Conservation (phyloP, 2,329 filamentous ascomycete species). For the Curvularia eragrostidis region DNA sequence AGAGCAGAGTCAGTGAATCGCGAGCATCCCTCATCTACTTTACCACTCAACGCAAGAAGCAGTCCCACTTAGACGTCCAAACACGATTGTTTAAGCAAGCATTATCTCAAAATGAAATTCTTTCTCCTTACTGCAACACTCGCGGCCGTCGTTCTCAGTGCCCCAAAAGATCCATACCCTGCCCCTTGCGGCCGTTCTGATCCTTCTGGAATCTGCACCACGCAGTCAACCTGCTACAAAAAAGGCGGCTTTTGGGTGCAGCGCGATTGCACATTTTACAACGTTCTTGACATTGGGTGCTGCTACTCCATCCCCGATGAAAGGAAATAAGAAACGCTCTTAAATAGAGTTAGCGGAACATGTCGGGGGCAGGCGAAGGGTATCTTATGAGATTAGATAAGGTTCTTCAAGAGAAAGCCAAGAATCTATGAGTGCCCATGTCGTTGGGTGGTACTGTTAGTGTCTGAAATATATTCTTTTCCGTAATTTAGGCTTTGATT, state of each 20-base stretch:
- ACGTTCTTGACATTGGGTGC: constrained; percentile 40
- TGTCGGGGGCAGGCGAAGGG: not conserved
- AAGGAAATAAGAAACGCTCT: constrained; percentile 11
- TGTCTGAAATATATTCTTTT: not conserved
- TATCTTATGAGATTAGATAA: not conserved
- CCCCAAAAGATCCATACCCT: constrained; percentile 35
- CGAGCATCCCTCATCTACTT: not conserved
- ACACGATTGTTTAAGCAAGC: not conserved
- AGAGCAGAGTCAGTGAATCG: not conserved
- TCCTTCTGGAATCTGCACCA: constrained; percentile 39
- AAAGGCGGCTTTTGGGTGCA: constrained; percentile 41
- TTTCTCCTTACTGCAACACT: constrained; percentile 23
- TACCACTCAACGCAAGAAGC: not conserved
- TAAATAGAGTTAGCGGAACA: not conserved
- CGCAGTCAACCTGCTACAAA: constrained; percentile 31
- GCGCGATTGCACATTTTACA: constrained; percentile 40
- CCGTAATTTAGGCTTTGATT: not conserved
- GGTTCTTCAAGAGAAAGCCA: not conserved
- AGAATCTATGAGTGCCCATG: not conserved
- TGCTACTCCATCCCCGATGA: constrained; percentile 38
- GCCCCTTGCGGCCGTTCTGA: constrained; percentile 38
- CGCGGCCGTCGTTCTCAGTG: constrained; percentile 25
- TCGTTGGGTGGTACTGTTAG: not conserved
- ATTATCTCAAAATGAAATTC: constrained; percentile 21
- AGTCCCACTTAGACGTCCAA: not conserved